Percentiles rank a stretch among this genome's conserved stretches.
phyloP scores from a whole-genome alignment of 371 early-diverging fungal species.

The Mortierella polycephala region DNA sequence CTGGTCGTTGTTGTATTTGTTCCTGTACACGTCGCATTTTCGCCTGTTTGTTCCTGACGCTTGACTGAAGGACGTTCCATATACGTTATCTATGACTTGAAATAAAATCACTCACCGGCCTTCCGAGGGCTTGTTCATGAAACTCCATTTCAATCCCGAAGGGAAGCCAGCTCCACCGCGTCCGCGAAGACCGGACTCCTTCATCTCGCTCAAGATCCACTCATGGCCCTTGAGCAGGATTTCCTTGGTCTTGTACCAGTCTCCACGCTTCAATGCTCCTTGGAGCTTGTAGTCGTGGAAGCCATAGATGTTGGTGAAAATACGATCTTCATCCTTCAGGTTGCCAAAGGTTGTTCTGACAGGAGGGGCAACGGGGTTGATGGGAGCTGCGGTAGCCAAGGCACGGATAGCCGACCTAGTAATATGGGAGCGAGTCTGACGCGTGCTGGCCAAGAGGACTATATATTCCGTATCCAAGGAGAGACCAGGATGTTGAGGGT shows the following conservation, averaged over 20 bases:
- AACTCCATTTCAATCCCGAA: conserved; percentile 97
- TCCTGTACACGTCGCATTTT: no score
- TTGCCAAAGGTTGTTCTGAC: conserved; percentile 72
- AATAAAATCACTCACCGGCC: conserved; percentile 66
- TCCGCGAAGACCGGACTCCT: conserved; percentile 94
- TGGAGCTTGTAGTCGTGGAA: conserved; percentile 90
- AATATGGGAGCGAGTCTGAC: conserved; percentile 19
- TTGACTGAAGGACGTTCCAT: no score
- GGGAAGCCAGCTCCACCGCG: conserved; percentile 99
- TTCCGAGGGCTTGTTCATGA: conserved; percentile 95
- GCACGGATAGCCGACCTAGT: conserved; percentile 34
- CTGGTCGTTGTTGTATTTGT: no score
- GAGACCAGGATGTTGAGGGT: not conserved
- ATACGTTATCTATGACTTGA: not conserved
- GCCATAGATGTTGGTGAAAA: conserved; percentile 97
- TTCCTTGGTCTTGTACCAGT: conserved; percentile 99
- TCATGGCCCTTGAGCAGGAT: conserved; percentile 94
- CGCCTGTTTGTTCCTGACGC: no score
- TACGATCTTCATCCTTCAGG: conserved; percentile 93
- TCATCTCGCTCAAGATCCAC: conserved; percentile 98
- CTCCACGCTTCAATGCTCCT: conserved; percentile 94
- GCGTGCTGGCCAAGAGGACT: conserved; percentile 48
- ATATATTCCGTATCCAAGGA: not conserved
- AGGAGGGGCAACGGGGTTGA: conserved; percentile 53
- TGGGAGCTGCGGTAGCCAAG: conserved; percentile 43